These are phyloP conservation scores for Brachypodium distachyon DNA, from an alignment of 202 grass and related monocot species.

Conservation along the genomic window DNA sequence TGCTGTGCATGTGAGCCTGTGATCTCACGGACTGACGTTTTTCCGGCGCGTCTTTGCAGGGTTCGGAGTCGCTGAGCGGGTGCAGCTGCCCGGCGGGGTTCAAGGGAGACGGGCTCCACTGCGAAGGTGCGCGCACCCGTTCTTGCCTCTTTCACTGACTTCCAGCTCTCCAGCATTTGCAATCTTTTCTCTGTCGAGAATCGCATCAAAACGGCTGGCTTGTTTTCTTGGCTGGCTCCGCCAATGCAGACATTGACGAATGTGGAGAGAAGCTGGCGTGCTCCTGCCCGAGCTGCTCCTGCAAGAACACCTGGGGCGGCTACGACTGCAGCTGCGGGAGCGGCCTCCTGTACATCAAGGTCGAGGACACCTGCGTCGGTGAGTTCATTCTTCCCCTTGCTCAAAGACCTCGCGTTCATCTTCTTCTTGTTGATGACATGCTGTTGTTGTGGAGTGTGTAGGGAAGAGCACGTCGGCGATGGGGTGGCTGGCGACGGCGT, in stretches of 20 bases:
- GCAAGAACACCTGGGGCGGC: constrained; percentile 71
- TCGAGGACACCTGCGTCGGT: constrained; percentile 80
- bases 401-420: too few relatives aligned
- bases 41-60: constrained; percentile 18
- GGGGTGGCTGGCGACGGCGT: constrained; percentile 34
- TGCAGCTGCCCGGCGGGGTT: constrained; percentile 80
- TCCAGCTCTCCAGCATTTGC: not conserved
- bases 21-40: too few relatives aligned
- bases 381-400: too few relatives aligned
- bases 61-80: constrained; percentile 34
- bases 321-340: constrained; percentile 80
- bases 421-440: not conserved
- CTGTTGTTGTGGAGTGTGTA: not conserved
- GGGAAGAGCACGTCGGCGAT: constrained; percentile 47
- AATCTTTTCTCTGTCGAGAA: not conserved
- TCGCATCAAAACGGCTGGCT: not conserved
- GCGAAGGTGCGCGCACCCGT: constrained; percentile 34
- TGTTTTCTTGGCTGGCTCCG: not conserved
- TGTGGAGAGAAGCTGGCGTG: constrained; percentile 70
- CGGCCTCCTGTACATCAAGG: constrained; percentile 52
- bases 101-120: constrained; percentile 58
- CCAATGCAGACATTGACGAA: constrained; percentile 61
- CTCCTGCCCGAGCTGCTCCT: constrained; percentile 63
- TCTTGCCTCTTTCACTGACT: too few relatives aligned
- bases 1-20: too few relatives aligned